Conservation (phyloP, 805 yeast genomes). For the Wickerhamiella allomyrinae region DNA sequence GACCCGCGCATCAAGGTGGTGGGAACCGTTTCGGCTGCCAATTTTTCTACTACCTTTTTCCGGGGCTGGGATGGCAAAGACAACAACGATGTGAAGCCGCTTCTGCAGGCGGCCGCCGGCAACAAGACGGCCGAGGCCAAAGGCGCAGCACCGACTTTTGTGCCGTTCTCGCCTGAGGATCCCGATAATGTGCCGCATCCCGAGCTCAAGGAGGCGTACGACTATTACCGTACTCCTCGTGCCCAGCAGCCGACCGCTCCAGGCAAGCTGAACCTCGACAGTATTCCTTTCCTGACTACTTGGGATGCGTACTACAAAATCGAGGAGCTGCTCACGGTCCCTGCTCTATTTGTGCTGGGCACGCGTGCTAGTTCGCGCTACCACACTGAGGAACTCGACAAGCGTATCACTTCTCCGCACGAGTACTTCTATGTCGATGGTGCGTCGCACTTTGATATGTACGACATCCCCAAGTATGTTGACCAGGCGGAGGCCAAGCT, state of each 20-base stretch:
- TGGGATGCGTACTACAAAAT: constrained; percentile 7
- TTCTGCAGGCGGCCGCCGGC: not conserved
- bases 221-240: constrained; percentile 11
- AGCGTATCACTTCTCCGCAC: not conserved
- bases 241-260: constrained; percentile 5
- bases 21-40: constrained; percentile 7
- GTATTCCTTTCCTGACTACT: not conserved
- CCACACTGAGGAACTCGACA: not conserved
- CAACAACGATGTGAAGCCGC: not conserved
- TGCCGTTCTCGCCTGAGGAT: not conserved
- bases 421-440: constrained; percentile 3
- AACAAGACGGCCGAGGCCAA: not conserved
- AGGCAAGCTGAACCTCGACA: not conserved
- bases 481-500: no score
- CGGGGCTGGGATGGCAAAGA: constrained; percentile 3
- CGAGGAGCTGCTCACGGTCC: constrained; percentile 8
- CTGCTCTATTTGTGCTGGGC: constrained; percentile 8
- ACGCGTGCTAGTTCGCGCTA: not conserved
- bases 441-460: constrained; percentile 8
- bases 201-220: constrained; percentile 8
- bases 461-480: no score
- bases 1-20: constrained; percentile 9
- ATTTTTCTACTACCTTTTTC: constrained; percentile 6
- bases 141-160: not conserved
- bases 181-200: constrained; percentile 2